These are phyloP conservation scores for Alternaria burnsii DNA, from an alignment of 2,329 filamentous ascomycete genomes.

Conservation along the genomic window DNA sequence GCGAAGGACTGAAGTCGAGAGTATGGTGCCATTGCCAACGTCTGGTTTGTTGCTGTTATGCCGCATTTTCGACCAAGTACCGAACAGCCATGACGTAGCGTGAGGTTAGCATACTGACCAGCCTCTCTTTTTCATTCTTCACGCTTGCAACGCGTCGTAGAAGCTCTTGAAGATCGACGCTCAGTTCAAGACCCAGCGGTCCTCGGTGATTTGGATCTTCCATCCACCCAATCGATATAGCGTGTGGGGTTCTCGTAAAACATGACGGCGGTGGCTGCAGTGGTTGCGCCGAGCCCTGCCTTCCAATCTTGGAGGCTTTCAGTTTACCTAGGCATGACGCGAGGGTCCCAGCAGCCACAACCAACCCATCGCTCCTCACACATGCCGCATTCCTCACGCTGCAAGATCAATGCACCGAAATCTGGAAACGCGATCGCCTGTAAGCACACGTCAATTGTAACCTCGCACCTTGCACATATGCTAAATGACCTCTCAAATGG, in stretches of 20 bases:
- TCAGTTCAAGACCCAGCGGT: too few relatives aligned
- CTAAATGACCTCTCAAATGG: not conserved
- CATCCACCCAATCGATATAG: too few relatives aligned
- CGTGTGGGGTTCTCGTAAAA: too few relatives aligned
- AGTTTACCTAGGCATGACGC: too few relatives aligned
- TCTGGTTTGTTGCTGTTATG: too few relatives aligned
- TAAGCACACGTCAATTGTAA: not conserved
- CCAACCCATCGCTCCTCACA: not conserved
- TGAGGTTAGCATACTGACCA: too few relatives aligned
- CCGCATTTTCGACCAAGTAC: too few relatives aligned
- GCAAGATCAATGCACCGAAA: not conserved
- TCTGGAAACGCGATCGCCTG: not conserved
- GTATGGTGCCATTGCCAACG: not conserved
- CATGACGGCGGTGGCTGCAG: not conserved
- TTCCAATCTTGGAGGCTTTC: not conserved
- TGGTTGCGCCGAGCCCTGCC: not conserved
- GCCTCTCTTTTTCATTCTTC: too few relatives aligned
- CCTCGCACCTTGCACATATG: not conserved
- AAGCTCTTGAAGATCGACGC: too few relatives aligned
- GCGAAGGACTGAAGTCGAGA: not conserved
- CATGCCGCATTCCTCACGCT: not conserved
- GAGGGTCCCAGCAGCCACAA: not conserved
- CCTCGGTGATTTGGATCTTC: too few relatives aligned
- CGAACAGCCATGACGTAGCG: too few relatives aligned
- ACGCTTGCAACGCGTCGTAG: too few relatives aligned